Evolutionary conservation across 164 flowering plant genomes (phyloP).

Genomic region (Umbellularia californica): DNA sequence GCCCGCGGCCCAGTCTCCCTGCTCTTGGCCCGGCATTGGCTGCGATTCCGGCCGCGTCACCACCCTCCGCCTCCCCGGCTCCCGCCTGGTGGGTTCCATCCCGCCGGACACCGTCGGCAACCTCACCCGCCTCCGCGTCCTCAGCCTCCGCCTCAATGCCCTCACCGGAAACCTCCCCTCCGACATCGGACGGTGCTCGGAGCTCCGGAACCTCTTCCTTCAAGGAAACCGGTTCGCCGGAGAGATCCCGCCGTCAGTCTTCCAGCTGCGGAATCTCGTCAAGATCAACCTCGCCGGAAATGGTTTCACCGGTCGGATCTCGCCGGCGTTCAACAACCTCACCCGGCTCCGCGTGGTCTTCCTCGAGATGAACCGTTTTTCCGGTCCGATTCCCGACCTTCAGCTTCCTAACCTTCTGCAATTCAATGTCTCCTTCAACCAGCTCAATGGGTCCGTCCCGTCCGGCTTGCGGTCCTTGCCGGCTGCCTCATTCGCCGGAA

Average conservation of each 20-base stretch:
- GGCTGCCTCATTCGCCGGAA: conserved; percentile 44
- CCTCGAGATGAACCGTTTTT: conserved; percentile 48
- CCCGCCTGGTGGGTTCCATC: conserved; percentile 46
- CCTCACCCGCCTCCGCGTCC: conserved; percentile 48
- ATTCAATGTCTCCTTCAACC: conserved; percentile 69
- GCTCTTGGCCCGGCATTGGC: conserved; percentile 56
- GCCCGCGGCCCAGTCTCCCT: conserved; percentile 41
- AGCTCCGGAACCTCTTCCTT: conserved; percentile 57
- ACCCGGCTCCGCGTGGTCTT: conserved; percentile 48
- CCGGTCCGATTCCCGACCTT: conserved; percentile 58
- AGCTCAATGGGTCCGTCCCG: conserved; percentile 64
- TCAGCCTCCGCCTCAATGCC: conserved; percentile 68
- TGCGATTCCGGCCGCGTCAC: conserved; percentile 51
- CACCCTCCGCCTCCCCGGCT: conserved; percentile 65
- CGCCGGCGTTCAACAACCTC: conserved; percentile 42
- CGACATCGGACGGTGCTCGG: conserved; percentile 44
- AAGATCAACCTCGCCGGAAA: conserved; percentile 63
- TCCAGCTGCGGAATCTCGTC: conserved; percentile 40
- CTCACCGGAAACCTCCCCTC: conserved; percentile 59
- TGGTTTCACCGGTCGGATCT: conserved; percentile 59
- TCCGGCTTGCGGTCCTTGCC: conserved; percentile 18
- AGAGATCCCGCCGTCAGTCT: conserved; percentile 47
- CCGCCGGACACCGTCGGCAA: conserved; percentile 53
- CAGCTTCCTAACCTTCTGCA: conserved; percentile 34
- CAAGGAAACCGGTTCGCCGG: conserved; percentile 70